Conservation (phyloP, 495 filamentous ascomycete species). For the Chaetomidium leptoderma region DNA sequence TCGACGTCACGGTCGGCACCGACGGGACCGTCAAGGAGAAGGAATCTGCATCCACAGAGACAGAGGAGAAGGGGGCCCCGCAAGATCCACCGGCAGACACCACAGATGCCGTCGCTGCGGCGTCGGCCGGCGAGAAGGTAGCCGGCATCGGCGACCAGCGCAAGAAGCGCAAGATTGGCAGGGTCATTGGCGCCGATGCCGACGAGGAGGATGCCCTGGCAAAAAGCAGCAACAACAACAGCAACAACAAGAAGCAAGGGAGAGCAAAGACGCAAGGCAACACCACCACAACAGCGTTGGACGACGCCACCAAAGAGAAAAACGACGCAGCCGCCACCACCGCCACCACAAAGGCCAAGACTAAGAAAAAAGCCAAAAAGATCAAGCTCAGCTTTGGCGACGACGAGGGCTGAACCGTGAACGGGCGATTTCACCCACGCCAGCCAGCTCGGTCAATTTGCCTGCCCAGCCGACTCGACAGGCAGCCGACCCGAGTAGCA, state of each 20-base stretch:
- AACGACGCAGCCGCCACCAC: slow-evolving; percentile 11
- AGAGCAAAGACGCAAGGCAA: slow-evolving; percentile 17
- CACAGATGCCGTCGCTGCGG: background rate
- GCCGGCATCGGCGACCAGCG: slow-evolving; percentile 32
- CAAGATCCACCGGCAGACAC: background rate
- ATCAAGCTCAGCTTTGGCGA: slow-evolving; percentile 57
- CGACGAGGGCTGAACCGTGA: slow-evolving; percentile 40
- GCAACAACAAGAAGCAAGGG: slow-evolving; percentile 7
- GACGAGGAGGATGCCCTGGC: slow-evolving; percentile 20
- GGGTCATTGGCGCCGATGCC: slow-evolving; percentile 27
- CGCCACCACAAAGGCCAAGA: slow-evolving; percentile 9
- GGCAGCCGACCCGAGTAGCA: too few relatives aligned
- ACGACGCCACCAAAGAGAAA: slow-evolving; percentile 1
- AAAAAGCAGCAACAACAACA: slow-evolving; percentile 13
- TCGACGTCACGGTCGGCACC: slow-evolving; percentile 37
- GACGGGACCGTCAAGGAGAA: slow-evolving; percentile 32
- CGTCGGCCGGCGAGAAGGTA: background rate
- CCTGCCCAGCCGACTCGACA: too few relatives aligned
- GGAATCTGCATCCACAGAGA: background rate
- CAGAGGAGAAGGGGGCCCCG: background rate
- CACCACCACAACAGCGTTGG: background rate
- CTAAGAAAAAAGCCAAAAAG: slow-evolving; percentile 53
- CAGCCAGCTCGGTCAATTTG: background rate
- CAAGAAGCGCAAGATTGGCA: slow-evolving; percentile 49
- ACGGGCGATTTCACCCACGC: background rate